phyloP scores from a whole-genome alignment of 441 rosid species.

The Euphorbia celastroides region DNA sequence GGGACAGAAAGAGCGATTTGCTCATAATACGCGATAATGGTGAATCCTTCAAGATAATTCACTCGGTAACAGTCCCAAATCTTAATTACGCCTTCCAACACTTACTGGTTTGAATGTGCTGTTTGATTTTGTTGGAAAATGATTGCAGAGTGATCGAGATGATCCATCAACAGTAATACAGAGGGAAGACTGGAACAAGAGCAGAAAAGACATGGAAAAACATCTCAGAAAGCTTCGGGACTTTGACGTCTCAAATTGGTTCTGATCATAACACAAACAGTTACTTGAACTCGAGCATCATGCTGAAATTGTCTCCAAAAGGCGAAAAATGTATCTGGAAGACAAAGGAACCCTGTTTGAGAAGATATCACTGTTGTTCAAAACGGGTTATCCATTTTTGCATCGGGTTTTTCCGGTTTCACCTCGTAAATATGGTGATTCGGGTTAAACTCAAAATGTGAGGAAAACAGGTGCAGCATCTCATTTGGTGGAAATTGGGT shows the following conservation, averaged over 20 bases:
- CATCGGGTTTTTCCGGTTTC: no score
- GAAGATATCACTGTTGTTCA: no score
- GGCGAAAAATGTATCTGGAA: constrained; percentile 7
- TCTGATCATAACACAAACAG: constrained; percentile 28
- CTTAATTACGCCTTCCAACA: neutral
- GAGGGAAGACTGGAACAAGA: constrained; percentile 75
- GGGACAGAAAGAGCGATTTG: constrained; percentile 76
- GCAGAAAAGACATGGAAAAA: constrained; percentile 78
- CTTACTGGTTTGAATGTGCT: constrained; percentile 5
- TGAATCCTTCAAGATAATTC: constrained; percentile 65
- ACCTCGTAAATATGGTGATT: no score
- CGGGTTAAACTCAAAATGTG: neutral
- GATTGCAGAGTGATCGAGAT: constrained; percentile 53
- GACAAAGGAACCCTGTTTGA: no score
- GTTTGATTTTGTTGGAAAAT: constrained; percentile 1
- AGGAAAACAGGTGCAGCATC: constrained; percentile 14
- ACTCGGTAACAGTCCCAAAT: constrained; percentile 33
- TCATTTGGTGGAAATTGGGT: neutral
- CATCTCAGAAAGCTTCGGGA: constrained; percentile 84
- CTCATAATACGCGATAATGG: constrained; percentile 80
- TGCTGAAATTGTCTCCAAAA: neutral
- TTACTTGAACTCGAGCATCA: neutral
- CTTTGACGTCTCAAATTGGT: constrained; percentile 78
- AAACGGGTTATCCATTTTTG: no score
- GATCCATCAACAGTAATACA: constrained; percentile 74